Base-by-base conservation (phyloP, 768 basidiomycete species). In the Agrocybe pediades region DNA sequence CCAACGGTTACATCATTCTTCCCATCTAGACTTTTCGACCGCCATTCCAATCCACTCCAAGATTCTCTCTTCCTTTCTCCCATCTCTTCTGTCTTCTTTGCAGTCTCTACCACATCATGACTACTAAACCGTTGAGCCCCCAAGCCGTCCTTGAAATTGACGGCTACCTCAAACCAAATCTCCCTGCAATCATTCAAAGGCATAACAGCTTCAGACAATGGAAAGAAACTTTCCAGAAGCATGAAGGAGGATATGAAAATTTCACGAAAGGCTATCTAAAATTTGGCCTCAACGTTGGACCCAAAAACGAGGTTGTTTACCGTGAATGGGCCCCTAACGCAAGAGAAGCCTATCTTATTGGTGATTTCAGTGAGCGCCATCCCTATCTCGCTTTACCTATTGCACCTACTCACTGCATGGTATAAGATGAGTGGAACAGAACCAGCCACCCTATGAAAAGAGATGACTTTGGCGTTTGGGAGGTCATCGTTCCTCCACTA, bases 261-360 rank as follows among this genome's bases (percentile, higher is more conserved):
- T 92, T 92, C 68, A 87, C 89, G 6, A 82, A 86, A 65, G 92
- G 92, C 2, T 95, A 92, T 71, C 77, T 84, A 57, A 83, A 78
- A 62, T 85, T 84, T 66, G 96, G 96, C 29, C 76, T 99, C 62
- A 86, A 89, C 53, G 81, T 92, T 39, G 77, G 75, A 36, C 66
- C 73, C 30, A 80, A 87, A 53, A 86, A 85, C 49, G 78, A 86
- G 24, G 82, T 98, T 25, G 72, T 81, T 7, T 98, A 98, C 70
- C 79, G 91, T 62, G 97, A 99, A 68, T 99, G 97, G 97, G 96
- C 97, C 8, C 95, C 97, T 0, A 91, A 90, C 60, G 95, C 90
- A 16, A 74, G 64, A 41, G 86, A 88, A 62, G 96, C 95, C 2
- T 80, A 75, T 66, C 72, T 99, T 52, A 93, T 93, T 62, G 97